Base-by-base conservation (phyloP, 2,329 filamentous ascomycete genomes). In the Simplicillium aogashimaense region DNA sequence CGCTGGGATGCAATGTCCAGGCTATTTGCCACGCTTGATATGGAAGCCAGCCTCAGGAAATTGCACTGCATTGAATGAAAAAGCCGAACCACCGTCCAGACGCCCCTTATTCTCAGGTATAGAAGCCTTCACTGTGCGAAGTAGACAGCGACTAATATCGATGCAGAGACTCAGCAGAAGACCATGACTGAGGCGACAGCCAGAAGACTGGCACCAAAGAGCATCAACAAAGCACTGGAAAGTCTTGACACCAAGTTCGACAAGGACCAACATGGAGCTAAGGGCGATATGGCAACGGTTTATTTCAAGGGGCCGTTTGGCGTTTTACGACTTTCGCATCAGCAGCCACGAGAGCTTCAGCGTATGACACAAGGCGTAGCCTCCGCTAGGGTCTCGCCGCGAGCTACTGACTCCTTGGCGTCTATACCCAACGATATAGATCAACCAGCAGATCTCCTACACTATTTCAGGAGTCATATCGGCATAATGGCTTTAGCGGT, bases 1-100 rank as follows among this genome's bases (percentile, higher is more conserved):
- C 2, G 32, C 43, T 3, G 47, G 47, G 10, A 35, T 46, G 4
- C 40, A 39, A 10, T 49, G 47, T 34, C 38, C 44, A 8, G 47
- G 47, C 25, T 49, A 49, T 33, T 38, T 32, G 28, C 39, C 46
- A 12, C 20, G 18, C 6, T 40, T 49, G 13, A 40, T 43, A 29
- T 49, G 47, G 47, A 38, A 38, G 37, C 43, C 46, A 39, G 45
- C 13, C 2, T 25, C 20, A 25, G 20, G 20, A 25, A 5, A 9
- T 6, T 25, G 20, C 9, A 25, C 20, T 5, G 28, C 17, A 8
- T 7, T 13, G 9, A 14, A 17, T 7, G 34, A 13, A 15, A 29
- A 15, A 7, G 39, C 35, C 7, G 39, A 36, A 15, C 33, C 15
- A 11, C 33, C 15, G 13, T 36, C 13, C n/a, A 33, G 39, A 11